phyloP scores from a whole-genome alignment of 1,139 yeast genomes.

The Nakaseomyces delphensis region DNA sequence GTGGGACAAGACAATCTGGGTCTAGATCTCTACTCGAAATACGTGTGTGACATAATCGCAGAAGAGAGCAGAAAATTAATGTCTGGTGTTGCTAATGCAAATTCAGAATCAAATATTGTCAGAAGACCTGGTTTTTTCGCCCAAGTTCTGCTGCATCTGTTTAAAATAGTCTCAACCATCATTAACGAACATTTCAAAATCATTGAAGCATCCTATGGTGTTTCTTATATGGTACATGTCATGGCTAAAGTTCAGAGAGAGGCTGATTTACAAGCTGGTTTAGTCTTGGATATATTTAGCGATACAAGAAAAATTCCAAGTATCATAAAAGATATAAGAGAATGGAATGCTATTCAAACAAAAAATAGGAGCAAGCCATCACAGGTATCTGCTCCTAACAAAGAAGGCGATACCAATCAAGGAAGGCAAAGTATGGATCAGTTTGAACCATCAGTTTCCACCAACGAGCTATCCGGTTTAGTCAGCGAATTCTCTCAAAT shows the following conservation, averaged over 20 bases:
- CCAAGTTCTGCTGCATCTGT: conserved; percentile 60
- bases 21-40: conserved; percentile 68
- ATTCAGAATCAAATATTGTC: conserved; percentile 11
- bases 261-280: conserved; percentile 83
- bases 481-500: conserved; percentile 66
- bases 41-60: conserved; percentile 77
- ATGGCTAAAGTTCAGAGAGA: conserved; percentile 72
- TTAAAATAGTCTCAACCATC: conserved; percentile 79
- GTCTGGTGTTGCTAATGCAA: conserved; percentile 29
- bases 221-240: conserved; percentile 55
- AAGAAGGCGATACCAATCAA: conserved; percentile 2
- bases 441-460: conserved; percentile 32
- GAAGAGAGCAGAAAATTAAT: conserved; percentile 54
- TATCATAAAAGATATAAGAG: conserved; percentile 43
- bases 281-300: conserved; percentile 71
- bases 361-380: conserved; percentile 5
- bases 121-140: conserved; percentile 43
- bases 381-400: conserved; percentile 1
- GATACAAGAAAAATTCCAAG: conserved; percentile 42
- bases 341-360: conserved; percentile 12
- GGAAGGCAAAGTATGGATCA: conserved; percentile 10
- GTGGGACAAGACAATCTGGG: conserved; percentile 70
- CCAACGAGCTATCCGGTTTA: conserved; percentile 48
- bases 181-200: conserved; percentile 79
- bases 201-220: conserved; percentile 64